These are phyloP conservation scores for Cyclotella baltica DNA, from an alignment of 108 stramenopile genomes.

Conservation along the genomic window DNA sequence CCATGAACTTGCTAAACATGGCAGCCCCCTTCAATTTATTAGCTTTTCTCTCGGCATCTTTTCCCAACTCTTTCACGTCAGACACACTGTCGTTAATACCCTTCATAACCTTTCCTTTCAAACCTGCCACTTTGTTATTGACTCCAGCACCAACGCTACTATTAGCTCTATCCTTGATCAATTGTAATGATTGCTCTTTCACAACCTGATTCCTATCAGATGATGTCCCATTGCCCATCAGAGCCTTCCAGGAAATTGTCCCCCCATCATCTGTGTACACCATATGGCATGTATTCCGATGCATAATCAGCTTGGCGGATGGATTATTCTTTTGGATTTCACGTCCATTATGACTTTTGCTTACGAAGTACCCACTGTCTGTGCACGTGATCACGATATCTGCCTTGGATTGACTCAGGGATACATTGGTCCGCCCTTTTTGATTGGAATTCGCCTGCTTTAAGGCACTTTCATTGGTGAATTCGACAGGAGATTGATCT, in stretches of 20 bases:
- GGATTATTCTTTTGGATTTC: slow-evolving; percentile 48
- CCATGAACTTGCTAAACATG: slow-evolving; percentile 13
- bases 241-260: slow-evolving; percentile 28
- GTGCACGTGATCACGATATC: slow-evolving; percentile 44
- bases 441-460: slow-evolving; percentile 12
- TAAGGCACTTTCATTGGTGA: slow-evolving; percentile 24
- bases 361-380: slow-evolving; percentile 27
- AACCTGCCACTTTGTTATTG: background rate
- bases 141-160: background rate
- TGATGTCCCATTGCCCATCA: slow-evolving; percentile 31
- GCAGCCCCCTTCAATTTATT: slow-evolving; percentile 20
- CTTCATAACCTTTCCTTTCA: slow-evolving; percentile 8
- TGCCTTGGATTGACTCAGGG: slow-evolving; percentile 27
- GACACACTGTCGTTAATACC: background rate
- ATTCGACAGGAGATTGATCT: slow-evolving; percentile 46
- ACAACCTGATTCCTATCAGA: slow-evolving; percentile 32
- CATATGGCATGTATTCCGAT: slow-evolving; percentile 42
- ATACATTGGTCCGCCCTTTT: slow-evolving; percentile 21
- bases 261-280: slow-evolving; percentile 46
- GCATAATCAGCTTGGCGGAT: slow-evolving; percentile 25
- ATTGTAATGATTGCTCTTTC: slow-evolving; percentile 26
- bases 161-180: slow-evolving; percentile 32
- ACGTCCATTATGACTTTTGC: slow-evolving; percentile 30
- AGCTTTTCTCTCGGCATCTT: slow-evolving; percentile 18
- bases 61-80: slow-evolving; percentile 23